A percentile compares a stretch with the other conserved stretches of the same genome.
phyloP scores from a whole-genome alignment of 1,284 basidiomycete species.

The Fomitopsis pinicola region DNA sequence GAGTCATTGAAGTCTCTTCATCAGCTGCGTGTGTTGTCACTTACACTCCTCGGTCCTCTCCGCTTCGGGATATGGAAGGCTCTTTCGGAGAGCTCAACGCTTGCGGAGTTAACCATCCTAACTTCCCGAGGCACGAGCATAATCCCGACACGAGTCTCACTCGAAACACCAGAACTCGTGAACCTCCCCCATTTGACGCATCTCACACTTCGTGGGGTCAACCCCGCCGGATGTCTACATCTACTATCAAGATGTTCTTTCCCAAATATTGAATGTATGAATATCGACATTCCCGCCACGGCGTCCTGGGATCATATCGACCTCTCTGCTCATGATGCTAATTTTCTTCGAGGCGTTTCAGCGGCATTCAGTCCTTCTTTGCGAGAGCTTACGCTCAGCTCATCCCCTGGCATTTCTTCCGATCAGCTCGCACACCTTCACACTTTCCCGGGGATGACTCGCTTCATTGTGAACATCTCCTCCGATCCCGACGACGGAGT shows the following conservation, averaged over 20 bases:
- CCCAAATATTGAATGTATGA: background rate
- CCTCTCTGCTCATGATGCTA: background rate
- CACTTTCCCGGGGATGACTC: background rate
- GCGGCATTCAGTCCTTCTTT: background rate
- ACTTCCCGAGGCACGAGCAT: too few species aligned
- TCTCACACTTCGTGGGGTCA: background rate
- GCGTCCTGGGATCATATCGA: background rate
- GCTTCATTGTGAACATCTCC: background rate
- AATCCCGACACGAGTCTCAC: background rate
- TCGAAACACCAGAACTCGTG: too few species aligned
- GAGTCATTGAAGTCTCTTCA: background rate
- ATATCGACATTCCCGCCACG: background rate
- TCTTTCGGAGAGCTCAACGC: background rate
- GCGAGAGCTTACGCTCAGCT: background rate
- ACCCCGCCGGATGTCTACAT: background rate
- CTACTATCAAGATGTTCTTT: background rate
- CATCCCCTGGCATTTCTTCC: background rate
- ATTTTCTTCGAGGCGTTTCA: background rate
- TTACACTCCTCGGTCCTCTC: background rate
- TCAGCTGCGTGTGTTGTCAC: background rate
- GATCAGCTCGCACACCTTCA: background rate
- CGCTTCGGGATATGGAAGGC: background rate
- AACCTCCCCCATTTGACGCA: background rate
- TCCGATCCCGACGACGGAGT: background rate
- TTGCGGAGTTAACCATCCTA: background rate